Conservation (phyloP, 2,329 filamentous ascomycete genomes). For the Aspergillus hortae region DNA sequence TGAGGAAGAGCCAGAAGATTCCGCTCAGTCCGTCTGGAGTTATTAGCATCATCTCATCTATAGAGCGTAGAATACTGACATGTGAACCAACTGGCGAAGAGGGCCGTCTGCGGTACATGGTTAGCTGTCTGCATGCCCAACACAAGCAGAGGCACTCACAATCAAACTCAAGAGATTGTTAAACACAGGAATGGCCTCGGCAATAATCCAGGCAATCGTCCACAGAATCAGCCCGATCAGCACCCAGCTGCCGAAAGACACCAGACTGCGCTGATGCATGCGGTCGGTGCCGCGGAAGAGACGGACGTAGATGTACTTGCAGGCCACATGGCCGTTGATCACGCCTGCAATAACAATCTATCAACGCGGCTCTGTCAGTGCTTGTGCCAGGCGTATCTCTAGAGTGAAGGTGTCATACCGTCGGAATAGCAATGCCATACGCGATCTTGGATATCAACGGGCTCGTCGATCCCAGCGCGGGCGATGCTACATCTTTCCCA, state of each 20-base stretch:
- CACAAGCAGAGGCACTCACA: background rate
- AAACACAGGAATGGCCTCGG: constrained; percentile 64
- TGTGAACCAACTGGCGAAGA: constrained; percentile 64
- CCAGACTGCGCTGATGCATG: constrained; percentile 44
- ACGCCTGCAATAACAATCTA: constrained; percentile 63
- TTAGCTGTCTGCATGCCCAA: background rate
- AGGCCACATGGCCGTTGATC: constrained; percentile 62
- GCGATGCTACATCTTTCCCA: constrained; percentile 56
- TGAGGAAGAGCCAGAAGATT: constrained; percentile 25
- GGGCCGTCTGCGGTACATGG: constrained; percentile 32
- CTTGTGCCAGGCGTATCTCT: too few species aligned
- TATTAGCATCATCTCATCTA: background rate
- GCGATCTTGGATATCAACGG: constrained; percentile 56
- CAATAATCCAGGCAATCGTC: constrained; percentile 60
- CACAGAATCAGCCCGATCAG: constrained; percentile 53
- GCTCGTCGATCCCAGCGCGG: constrained; percentile 60
- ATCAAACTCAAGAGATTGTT: constrained; percentile 58
- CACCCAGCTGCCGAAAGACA: constrained; percentile 54
- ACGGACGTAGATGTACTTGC: constrained; percentile 62
- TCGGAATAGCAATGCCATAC: constrained; percentile 62
- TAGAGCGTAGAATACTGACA: constrained; percentile 14
- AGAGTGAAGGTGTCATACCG: constrained; percentile 4
- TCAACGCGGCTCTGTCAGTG: background rate
- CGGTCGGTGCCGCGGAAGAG: constrained; percentile 56
- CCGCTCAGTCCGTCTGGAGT: constrained; percentile 11